Percentiles rank a stretch among this genome's conserved stretches.
Evolutionary conservation across 345 rosid genomes (phyloP).

Genomic region (Geranium brycei): DNA sequence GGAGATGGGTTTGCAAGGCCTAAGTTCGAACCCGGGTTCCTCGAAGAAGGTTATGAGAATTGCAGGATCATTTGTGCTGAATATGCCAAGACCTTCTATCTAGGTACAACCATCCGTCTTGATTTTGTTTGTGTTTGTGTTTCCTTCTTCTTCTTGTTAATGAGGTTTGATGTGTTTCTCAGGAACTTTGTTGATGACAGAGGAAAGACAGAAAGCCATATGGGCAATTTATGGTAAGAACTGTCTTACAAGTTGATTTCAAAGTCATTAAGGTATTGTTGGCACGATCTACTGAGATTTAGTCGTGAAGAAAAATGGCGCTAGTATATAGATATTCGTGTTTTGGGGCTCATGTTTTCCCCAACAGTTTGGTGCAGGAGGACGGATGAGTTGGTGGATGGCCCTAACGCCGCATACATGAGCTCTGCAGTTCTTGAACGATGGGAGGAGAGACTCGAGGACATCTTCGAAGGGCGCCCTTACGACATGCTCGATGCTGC

Average conservation of each 20-base stretch:
- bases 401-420: slow-evolving; percentile 34
- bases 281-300: too few species aligned
- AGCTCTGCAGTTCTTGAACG: slow-evolving; percentile 29
- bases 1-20: slow-evolving; percentile 16
- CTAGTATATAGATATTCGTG: too few species aligned
- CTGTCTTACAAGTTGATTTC: too few species aligned
- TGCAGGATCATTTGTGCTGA: slow-evolving; percentile 40
- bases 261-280: too few species aligned
- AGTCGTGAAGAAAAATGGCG: too few species aligned
- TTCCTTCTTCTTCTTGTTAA: too few species aligned
- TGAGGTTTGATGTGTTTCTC: slow-evolving; percentile 7
- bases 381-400: slow-evolving; percentile 51
- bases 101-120: slow-evolving; percentile 19
- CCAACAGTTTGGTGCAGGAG: slow-evolving; percentile 51
- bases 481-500: slow-evolving; percentile 55
- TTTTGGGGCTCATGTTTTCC: not conserved
- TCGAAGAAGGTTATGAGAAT: slow-evolving; percentile 36
- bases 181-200: slow-evolving; percentile 55
- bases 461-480: slow-evolving; percentile 41
- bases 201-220: slow-evolving; percentile 44
- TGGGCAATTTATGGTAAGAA: slow-evolving; percentile 58
- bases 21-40: slow-evolving; percentile 26
- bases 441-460: slow-evolving; percentile 50
- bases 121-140: not conserved
- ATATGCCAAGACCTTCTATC: slow-evolving; percentile 55